phyloP scores from a whole-genome alignment of 169 alveolate genomes.

The Plasmodium billcollinsi region DNA sequence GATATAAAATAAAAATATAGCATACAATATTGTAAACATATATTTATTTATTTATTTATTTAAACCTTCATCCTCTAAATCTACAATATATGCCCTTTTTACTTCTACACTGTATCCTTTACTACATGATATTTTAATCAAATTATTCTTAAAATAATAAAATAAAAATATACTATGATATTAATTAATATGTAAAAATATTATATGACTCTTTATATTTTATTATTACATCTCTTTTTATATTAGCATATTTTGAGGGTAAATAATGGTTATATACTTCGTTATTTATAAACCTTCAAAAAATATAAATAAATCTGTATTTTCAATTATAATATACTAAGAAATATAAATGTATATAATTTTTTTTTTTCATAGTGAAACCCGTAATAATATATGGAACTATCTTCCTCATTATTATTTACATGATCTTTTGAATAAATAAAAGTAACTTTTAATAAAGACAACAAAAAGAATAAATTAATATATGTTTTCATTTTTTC shows the following conservation, averaged over 20 bases:
- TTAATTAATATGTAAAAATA: not conserved
- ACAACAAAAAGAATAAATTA: constrained; percentile 10
- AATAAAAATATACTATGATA: not conserved
- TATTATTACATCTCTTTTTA: constrained; percentile 30
- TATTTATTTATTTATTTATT: not conserved
- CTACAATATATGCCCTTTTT: constrained; percentile 60
- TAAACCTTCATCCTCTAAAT: constrained; percentile 70
- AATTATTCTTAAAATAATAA: constrained; percentile 26
- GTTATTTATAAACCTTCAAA: constrained; percentile 70
- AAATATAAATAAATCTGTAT: constrained; percentile 12
- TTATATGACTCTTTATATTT: not conserved
- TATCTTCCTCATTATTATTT: constrained; percentile 40
- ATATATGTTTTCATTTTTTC: constrained; percentile 6
- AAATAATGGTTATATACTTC: constrained; percentile 68
- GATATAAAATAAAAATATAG: not conserved
- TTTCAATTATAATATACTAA: constrained; percentile 6
- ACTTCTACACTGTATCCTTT: constrained; percentile 59
- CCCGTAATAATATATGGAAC: constrained; percentile 73
- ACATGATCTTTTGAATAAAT: constrained; percentile 33
- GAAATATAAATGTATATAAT: not conserved
- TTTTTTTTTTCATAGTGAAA: constrained; percentile 9
- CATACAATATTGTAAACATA: not conserved
- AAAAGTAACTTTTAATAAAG: constrained; percentile 7
- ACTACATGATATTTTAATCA: constrained; percentile 37
- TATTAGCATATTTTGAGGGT: constrained; percentile 61